Evolutionary conservation across 352 stramenopile species (phyloP).

Genomic region (Globisporangium polare): DNA sequence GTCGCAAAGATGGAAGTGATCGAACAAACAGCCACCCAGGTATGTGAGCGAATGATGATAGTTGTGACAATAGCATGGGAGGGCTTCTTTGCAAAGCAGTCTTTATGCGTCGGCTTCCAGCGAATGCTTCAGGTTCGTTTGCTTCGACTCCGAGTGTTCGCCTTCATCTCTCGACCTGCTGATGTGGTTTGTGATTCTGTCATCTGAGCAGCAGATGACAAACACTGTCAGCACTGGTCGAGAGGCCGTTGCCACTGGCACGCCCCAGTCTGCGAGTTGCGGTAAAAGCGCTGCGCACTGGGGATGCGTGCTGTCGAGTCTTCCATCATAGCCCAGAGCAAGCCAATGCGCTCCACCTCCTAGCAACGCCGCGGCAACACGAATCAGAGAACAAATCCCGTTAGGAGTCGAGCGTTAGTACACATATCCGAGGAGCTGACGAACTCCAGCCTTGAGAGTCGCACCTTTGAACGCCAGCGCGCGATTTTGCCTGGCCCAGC

Average conservation of each 20-base stretch:
- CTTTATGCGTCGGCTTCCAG: not conserved
- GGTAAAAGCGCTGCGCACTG: slow-evolving; percentile 40
- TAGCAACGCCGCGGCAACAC: not conserved
- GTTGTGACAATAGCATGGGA: not conserved
- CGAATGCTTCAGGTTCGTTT: not conserved
- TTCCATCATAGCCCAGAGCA: slow-evolving; percentile 45
- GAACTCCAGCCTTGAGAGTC: slow-evolving; percentile 16
- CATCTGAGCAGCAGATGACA: no score
- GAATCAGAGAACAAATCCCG: not conserved
- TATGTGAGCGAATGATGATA: not conserved
- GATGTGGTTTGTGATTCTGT: no score
- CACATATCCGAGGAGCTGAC: slow-evolving; percentile 1
- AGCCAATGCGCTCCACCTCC: slow-evolving; percentile 17
- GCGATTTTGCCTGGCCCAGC: slow-evolving; percentile 50
- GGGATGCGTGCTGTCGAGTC: slow-evolving; percentile 23
- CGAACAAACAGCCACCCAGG: not conserved
- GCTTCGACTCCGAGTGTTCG: no score
- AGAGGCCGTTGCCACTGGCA: slow-evolving; percentile 33
- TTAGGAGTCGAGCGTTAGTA: not conserved
- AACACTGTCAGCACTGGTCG: not conserved
- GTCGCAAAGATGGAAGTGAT: not conserved
- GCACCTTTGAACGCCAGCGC: slow-evolving; percentile 33
- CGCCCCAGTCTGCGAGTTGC: slow-evolving; percentile 28
- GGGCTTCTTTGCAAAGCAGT: not conserved
- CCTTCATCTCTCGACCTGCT: no score